phyloP scores from a whole-genome alignment of 176 grass and related monocot species.

The Carex myosuroides region DNA sequence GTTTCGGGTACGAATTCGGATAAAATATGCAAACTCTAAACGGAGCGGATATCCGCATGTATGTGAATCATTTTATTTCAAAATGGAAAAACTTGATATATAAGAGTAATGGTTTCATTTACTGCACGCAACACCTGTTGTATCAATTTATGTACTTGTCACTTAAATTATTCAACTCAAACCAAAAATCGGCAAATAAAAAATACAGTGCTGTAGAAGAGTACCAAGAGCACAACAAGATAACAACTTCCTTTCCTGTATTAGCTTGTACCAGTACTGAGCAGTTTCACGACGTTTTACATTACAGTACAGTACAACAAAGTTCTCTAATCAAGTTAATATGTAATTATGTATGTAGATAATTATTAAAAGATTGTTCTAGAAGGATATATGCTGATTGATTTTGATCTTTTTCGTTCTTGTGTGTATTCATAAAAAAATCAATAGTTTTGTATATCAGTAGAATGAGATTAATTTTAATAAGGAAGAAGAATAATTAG shows the following conservation, averaged over 20 bases:
- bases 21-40: too few relatives aligned
- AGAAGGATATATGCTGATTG: background rate
- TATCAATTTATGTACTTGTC: background rate
- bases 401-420: background rate
- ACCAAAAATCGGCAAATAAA: constrained; percentile 71
- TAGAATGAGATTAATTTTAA: too few relatives aligned
- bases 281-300: background rate
- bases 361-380: background rate
- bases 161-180: constrained; percentile 5
- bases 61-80: too few relatives aligned
- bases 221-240: constrained; percentile 89
- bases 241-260: constrained; percentile 15
- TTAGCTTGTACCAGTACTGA: background rate
- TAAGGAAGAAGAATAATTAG: too few relatives aligned
- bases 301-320: constrained; percentile 59
- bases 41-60: too few relatives aligned
- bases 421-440: background rate
- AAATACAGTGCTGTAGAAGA: constrained; percentile 42
- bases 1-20: too few relatives aligned
- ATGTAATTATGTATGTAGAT: background rate
- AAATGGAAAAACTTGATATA: too few relatives aligned
- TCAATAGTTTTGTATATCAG: background rate
- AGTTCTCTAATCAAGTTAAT: background rate
- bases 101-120: too few relatives aligned
- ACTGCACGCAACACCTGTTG: too few relatives aligned